Percentiles rank a stretch among this genome's conserved stretches.
Conservation (phyloP, 768 basidiomycete genomes). For the Termitomyces sp. region DNA sequence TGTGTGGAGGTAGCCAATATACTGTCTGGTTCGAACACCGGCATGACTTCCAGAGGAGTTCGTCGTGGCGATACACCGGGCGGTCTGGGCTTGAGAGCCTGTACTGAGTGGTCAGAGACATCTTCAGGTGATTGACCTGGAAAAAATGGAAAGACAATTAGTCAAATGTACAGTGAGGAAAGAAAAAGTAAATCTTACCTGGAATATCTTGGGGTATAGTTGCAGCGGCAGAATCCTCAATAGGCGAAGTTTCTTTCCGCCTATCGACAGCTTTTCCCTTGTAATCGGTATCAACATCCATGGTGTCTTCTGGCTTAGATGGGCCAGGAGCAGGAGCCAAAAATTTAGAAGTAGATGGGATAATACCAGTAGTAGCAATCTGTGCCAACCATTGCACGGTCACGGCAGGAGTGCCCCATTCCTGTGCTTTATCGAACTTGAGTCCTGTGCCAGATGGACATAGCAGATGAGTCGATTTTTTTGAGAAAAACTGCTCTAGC, state of each 20-base stretch:
- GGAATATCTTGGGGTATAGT: not conserved
- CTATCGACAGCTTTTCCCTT: slow-evolving; percentile 16
- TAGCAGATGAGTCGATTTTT: slow-evolving; percentile 74
- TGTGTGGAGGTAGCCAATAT: slow-evolving; percentile 8
- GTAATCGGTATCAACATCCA: slow-evolving; percentile 14
- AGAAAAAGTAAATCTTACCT: not conserved
- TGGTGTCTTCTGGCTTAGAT: not conserved
- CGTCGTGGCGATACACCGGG: slow-evolving; percentile 6
- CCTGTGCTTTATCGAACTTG: slow-evolving; percentile 74
- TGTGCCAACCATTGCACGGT: slow-evolving; percentile 65
- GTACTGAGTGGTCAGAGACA: not conserved
- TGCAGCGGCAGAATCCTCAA: slow-evolving; percentile 13
- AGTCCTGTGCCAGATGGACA: slow-evolving; percentile 67
- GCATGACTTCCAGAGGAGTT: slow-evolving; percentile 5
- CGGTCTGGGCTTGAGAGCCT: not conserved
- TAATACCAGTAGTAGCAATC: slow-evolving; percentile 48
- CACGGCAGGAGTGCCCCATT: slow-evolving; percentile 80
- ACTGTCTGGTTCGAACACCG: not conserved
- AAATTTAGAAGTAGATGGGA: slow-evolving; percentile 36
- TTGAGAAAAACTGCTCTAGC: slow-evolving; percentile 56
- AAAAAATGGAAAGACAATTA: not conserved
- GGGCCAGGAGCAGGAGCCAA: slow-evolving; percentile 20
- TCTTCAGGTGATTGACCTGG: not conserved
- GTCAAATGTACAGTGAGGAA: not conserved
- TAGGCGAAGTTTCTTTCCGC: slow-evolving; percentile 28